phyloP scores from a whole-genome alignment of 345 rosid genomes.

The Arabidopsis arenosa region DNA sequence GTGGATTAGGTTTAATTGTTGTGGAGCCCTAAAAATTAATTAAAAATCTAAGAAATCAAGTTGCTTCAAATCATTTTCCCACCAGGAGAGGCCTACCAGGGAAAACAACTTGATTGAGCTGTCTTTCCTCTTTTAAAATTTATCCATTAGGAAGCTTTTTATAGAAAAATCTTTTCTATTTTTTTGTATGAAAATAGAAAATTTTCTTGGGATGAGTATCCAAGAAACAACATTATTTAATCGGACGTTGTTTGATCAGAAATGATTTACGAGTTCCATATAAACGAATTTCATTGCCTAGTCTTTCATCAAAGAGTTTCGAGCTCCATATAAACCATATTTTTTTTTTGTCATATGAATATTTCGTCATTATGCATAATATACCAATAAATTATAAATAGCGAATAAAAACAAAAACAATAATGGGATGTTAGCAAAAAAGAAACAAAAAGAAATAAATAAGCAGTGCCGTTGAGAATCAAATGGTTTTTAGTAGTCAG shows the following conservation, averaged over 20 bases:
- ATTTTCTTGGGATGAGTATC: neutral
- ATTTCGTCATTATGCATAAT: neutral
- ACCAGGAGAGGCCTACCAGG: constrained; percentile 38
- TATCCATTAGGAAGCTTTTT: constrained; percentile 7
- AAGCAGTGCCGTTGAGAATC: constrained; percentile 36
- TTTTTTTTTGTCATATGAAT: too few species aligned
- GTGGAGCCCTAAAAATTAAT: constrained; percentile 33
- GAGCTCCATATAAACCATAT: too few species aligned
- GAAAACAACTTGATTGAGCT: constrained; percentile 43
- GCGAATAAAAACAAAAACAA: neutral
- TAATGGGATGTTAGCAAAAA: constrained; percentile 16
- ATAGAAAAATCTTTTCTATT: too few species aligned
- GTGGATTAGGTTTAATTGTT: constrained; percentile 40
- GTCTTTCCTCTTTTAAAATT: constrained; percentile 24
- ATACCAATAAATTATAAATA: constrained; percentile 7
- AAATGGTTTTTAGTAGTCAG: constrained; percentile 37
- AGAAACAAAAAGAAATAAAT: neutral
- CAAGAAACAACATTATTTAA: too few species aligned
- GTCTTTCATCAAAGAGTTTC: too few species aligned
- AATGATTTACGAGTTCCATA: neutral
- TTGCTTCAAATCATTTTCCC: constrained; percentile 30
- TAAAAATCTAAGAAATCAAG: constrained; percentile 17
- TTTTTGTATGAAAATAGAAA: too few species aligned
- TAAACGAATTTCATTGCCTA: too few species aligned
- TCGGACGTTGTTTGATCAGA: too few species aligned